Percentiles rank a stretch among this genome's conserved stretches.
Conservation (phyloP, 768 basidiomycete species). For the Boletus pseudopeckii region DNA sequence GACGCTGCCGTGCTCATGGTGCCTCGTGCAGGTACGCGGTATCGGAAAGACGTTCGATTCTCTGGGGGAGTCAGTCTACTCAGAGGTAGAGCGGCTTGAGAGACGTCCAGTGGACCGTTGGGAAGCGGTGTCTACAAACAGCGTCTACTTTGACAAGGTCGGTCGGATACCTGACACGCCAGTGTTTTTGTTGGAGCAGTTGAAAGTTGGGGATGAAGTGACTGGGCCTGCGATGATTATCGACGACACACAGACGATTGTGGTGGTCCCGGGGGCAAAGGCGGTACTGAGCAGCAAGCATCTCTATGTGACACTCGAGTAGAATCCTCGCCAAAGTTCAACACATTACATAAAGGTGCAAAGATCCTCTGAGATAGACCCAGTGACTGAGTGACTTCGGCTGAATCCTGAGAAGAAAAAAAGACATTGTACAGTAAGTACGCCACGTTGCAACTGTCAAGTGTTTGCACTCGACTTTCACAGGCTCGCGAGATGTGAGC, state of each 20-base stretch:
- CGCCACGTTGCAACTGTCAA: background rate
- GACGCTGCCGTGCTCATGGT: background rate
- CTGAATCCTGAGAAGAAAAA: background rate
- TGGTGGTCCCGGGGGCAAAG: conserved; percentile 71
- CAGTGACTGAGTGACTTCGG: too few relatives aligned
- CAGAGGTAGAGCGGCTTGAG: conserved; percentile 59
- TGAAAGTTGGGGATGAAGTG: conserved; percentile 69
- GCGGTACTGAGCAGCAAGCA: conserved; percentile 69
- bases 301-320: conserved; percentile 49
- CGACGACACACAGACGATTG: conserved; percentile 93
- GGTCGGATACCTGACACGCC: conserved; percentile 79
- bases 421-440: too few relatives aligned
- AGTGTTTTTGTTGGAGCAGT: conserved; percentile 64
- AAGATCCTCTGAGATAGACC: background rate
- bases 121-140: conserved; percentile 51
- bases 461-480: background rate
- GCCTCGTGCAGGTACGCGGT: conserved; percentile 62
- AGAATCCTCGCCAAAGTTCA: background rate
- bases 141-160: conserved; percentile 79
- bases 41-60: conserved; percentile 87
- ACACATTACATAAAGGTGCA: conserved; percentile 1
- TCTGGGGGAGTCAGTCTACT: conserved; percentile 75
- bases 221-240: conserved; percentile 91
- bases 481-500: background rate
- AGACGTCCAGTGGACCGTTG: conserved; percentile 36